Evolutionary conservation across 2,329 filamentous ascomycete genomes (phyloP).

Genomic region (Ophioceras dolichostomum): DNA sequence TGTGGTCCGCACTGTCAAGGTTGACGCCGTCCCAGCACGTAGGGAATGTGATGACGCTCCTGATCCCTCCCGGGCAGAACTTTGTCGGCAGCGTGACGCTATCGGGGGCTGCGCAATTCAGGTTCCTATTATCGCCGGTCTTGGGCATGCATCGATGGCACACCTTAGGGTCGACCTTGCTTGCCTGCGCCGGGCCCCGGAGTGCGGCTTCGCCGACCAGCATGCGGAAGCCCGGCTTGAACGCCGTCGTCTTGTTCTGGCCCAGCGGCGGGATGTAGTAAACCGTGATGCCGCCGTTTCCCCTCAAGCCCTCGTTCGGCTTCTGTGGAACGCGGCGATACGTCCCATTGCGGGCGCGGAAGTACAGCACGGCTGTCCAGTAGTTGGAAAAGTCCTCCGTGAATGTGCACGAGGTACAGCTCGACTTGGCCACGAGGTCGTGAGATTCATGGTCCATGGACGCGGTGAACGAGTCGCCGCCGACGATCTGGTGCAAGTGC

Average conservation of each 20-base stretch:
- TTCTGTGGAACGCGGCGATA: constrained; percentile 19
- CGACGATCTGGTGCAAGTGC: constrained; percentile 2
- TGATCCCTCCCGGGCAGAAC: constrained; percentile 6
- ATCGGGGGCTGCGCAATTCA: constrained; percentile 4
- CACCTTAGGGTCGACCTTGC: constrained; percentile 2
- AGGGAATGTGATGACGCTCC: constrained; percentile 6
- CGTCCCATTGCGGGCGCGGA: constrained; percentile 19
- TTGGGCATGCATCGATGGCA: constrained; percentile 5
- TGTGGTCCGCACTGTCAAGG: constrained; percentile 16
- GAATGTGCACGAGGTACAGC: constrained; percentile 25
- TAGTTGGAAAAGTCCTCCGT: constrained; percentile 20
- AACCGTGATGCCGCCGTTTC: constrained; percentile 19
- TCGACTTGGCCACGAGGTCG: constrained; percentile 14
- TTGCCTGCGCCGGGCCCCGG: not conserved
- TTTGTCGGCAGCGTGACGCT: constrained; percentile 5
- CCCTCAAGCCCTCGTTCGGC: constrained; percentile 16
- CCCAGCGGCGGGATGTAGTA: constrained; percentile 22
- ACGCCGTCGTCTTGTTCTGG: constrained; percentile 19
- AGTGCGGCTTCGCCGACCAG: constrained; percentile 15
- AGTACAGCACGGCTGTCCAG: constrained; percentile 23
- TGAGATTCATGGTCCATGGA: constrained; percentile 4
- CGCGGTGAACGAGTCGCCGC: constrained; percentile 1
- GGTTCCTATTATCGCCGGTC: constrained; percentile 2
- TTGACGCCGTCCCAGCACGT: constrained; percentile 19
- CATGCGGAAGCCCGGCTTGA: constrained; percentile 22